Base-by-base conservation (phyloP, 371 early-diverging fungal species). In the Actinomortierella wolfii region DNA sequence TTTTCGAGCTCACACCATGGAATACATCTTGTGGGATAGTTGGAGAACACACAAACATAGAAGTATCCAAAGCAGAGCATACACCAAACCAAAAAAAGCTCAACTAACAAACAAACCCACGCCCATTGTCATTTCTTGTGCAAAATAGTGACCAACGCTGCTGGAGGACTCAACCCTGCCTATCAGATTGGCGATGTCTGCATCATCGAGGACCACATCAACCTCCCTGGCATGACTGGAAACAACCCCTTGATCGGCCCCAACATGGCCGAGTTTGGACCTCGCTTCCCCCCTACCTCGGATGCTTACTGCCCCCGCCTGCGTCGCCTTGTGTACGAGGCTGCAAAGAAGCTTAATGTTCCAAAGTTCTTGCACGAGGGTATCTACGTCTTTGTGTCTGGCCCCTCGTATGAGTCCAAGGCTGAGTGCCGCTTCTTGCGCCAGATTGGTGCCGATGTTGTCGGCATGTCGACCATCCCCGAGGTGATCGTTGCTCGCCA, bases 401-500 rank as follows among this genome's bases (percentile, higher is more conserved):
- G 97, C 3, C 97, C 97, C 17, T 85, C 84, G 29, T 97, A 89
- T 68, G 98, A 97, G 77, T 91, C 94, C 39, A 84, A 92, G 59
- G 92, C 94, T 11, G 97, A 97, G 76, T 89, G 92, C 56, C 83
- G 97, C 17, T 87, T 87, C 65, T 80, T 97, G 59, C 79, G 79
- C 39, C 53, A 66, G 0, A 68, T 88, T 55, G 95, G 95, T 48
- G 97, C 87, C 23, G 97, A 96, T 79, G 87, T 86, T 18, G 97
- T 95, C 13, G 97, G 97, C 41, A 97, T 97, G 97, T 91, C 92
- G 46, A 97, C 97, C n/a, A 88, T 94, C 2, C 96, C 96, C 17
- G 97, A 97, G 77, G 91, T 92, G n/a, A 77, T 95, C n/a, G 86
- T 93, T 39, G 97, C 97, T 17, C 87, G 90, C 54, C 97, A 97